A percentile compares a stretch with the other conserved stretches of the same genome.
These are phyloP conservation scores for Moesziomyces aphidis DNA, from an alignment of 1,284 basidiomycete genomes.

Conservation along the genomic window DNA sequence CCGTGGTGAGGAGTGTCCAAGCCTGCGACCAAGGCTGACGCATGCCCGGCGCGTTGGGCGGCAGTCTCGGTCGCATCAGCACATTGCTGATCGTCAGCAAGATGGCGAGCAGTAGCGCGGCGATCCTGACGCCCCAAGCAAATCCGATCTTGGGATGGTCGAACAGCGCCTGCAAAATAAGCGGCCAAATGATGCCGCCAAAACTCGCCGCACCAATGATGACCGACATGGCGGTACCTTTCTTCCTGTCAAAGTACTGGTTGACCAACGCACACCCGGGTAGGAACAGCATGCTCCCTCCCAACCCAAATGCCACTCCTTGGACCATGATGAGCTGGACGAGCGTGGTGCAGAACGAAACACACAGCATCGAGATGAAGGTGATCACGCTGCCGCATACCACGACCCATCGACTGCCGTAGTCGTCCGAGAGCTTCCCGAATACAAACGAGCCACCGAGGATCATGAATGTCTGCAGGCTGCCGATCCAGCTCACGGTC, in stretches of 20 bases:
- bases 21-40: slow-evolving; percentile 36
- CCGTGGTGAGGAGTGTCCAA: slow-evolving; percentile 18
- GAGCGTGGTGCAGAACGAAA: slow-evolving; percentile 35
- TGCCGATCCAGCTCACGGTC: slow-evolving; percentile 43
- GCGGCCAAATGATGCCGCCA: slow-evolving; percentile 47
- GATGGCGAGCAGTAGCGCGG: slow-evolving; percentile 29
- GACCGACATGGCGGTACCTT: slow-evolving; percentile 41
- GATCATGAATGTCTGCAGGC: slow-evolving; percentile 46
- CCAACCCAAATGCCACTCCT: slow-evolving; percentile 34
- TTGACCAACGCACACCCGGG: slow-evolving; percentile 41
- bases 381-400: slow-evolving; percentile 33
- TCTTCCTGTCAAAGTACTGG: slow-evolving; percentile 46
- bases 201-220: slow-evolving; percentile 44
- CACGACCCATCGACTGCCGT: slow-evolving; percentile 29
- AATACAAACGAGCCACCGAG: slow-evolving; percentile 36
- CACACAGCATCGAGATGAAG: slow-evolving; percentile 35
- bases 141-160: slow-evolving; percentile 31
- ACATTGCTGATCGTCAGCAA: slow-evolving; percentile 34
- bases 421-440: slow-evolving; percentile 47
- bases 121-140: slow-evolving; percentile 37
- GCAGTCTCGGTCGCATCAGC: slow-evolving; percentile 33
- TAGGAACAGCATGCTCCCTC: slow-evolving; percentile 48
- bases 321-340: slow-evolving; percentile 34
- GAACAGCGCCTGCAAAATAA: slow-evolving; percentile 32
- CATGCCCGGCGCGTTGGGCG: slow-evolving; percentile 8